A percentile compares a stretch with the other conserved stretches of the same genome.
Evolutionary conservation across 225 moss, liverwort and hornwort species (phyloP).

Genomic region (Straminergon stramineum): DNA sequence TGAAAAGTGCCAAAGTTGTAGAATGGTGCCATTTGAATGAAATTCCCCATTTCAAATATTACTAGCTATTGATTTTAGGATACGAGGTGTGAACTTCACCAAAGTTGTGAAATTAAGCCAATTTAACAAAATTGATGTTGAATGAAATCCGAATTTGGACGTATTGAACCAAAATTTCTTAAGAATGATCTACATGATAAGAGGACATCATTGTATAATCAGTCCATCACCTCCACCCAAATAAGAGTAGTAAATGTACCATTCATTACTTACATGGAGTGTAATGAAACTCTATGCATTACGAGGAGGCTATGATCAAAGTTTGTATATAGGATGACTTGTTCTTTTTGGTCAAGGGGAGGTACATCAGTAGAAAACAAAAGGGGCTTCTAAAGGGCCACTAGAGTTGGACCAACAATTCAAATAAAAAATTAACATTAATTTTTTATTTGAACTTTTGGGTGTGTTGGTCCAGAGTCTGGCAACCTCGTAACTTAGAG

Average conservation of each 20-base stretch:
- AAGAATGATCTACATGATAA: neutral
- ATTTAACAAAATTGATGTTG: no score
- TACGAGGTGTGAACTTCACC: rapidly evolving
- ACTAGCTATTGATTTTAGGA: no score
- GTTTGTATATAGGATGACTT: neutral
- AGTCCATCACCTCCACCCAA: neutral
- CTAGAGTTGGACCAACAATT: no score
- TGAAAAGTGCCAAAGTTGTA: no score
- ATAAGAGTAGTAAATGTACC: neutral
- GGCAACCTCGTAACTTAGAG: no score
- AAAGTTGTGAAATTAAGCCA: no score
- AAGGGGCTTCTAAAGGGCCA: no score
- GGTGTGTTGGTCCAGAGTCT: no score
- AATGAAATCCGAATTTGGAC: neutral
- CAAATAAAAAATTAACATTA: no score
- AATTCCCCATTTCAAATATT: no score
- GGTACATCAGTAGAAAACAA: neutral
- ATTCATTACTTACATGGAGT: neutral
- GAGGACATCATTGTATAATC: neutral
- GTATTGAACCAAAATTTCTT: neutral
- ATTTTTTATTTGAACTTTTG: no score
- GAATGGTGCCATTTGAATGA: no score
- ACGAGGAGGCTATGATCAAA: neutral
- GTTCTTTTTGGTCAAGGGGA: neutral
- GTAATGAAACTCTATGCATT: neutral